Conservation (phyloP, 2,329 filamentous ascomycete genomes). For the Sporothrix dimorphospora region DNA sequence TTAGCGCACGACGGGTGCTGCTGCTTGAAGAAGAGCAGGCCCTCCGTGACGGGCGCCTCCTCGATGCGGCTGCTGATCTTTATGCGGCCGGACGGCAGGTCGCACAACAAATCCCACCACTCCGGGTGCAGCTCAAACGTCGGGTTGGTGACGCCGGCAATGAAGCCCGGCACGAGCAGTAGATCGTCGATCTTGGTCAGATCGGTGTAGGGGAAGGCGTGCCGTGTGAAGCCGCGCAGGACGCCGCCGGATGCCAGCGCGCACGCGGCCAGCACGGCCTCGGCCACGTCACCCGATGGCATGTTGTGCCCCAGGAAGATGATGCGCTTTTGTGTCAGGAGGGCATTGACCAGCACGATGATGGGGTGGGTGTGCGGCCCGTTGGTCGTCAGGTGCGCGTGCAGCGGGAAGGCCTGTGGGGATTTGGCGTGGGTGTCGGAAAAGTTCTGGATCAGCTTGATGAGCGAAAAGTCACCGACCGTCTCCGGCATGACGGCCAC, state of each 20-base stretch:
- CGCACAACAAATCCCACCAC: slow-evolving; percentile 98
- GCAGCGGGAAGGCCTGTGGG: slow-evolving; percentile 81
- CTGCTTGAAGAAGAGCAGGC: slow-evolving; percentile 83
- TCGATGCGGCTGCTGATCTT: slow-evolving; percentile 93
- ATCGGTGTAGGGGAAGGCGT: slow-evolving; percentile 98
- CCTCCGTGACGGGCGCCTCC: slow-evolving; percentile 77
- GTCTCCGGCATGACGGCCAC: slow-evolving; percentile 93
- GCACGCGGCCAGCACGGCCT: slow-evolving; percentile 97
- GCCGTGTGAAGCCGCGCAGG: slow-evolving; percentile 89
- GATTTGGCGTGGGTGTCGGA: slow-evolving; percentile 79
- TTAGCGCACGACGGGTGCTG: slow-evolving; percentile 64
- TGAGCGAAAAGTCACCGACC: slow-evolving; percentile 94
- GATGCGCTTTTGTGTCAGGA: slow-evolving; percentile 93
- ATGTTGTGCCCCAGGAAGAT: slow-evolving; percentile 96
- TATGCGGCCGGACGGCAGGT: slow-evolving; percentile 87
- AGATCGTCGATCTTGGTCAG: slow-evolving; percentile 97
- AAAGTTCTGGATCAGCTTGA: slow-evolving; percentile 97
- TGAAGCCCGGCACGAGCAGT: slow-evolving; percentile 93
- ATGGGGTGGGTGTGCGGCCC: slow-evolving; percentile 90
- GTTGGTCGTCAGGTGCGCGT: slow-evolving; percentile 91
- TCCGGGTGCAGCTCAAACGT: slow-evolving; percentile 93
- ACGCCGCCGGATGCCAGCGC: slow-evolving; percentile 89
- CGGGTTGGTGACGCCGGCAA: slow-evolving; percentile 96
- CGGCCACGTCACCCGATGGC: slow-evolving; percentile 92
- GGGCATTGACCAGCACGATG: slow-evolving; percentile 89